phyloP scores from a whole-genome alignment of 1,284 basidiomycete species.

The Irpex lacteus region DNA sequence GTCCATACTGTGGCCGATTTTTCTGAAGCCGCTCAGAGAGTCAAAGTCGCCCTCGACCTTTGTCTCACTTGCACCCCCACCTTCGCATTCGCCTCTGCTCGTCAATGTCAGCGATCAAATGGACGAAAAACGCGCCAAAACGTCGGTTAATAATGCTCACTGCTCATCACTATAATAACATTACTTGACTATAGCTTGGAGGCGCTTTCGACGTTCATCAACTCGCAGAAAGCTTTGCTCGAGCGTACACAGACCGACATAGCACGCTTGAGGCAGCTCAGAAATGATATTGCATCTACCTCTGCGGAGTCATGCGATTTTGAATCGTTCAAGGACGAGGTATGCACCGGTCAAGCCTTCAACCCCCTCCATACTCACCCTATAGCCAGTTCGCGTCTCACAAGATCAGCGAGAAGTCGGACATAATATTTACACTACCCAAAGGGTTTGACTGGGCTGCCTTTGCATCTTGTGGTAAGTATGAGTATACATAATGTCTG shows the following conservation, averaged over 20 bases:
- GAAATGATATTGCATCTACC: slow-evolving; percentile 30
- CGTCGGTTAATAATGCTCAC: slow-evolving; percentile 35
- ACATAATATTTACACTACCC: slow-evolving; percentile 36
- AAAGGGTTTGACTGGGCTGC: slow-evolving; percentile 50
- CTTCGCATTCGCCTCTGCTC: neutral
- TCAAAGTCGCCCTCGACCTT: neutral
- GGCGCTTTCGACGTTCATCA: slow-evolving; percentile 64
- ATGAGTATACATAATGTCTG: neutral
- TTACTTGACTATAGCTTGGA: slow-evolving; percentile 44
- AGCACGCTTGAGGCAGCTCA: slow-evolving; percentile 45
- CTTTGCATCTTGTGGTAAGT: slow-evolving; percentile 45
- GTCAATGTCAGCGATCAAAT: slow-evolving; percentile 36
- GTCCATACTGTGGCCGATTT: neutral
- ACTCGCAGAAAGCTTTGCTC: slow-evolving; percentile 55
- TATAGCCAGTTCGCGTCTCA: slow-evolving; percentile 33
- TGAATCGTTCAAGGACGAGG: slow-evolving; percentile 32
- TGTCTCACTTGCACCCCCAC: neutral
- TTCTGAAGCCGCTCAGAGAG: neutral
- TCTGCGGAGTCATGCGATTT: slow-evolving; percentile 27
- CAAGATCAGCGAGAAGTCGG: slow-evolving; percentile 40
- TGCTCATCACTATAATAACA: slow-evolving; percentile 12
- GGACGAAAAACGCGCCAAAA: slow-evolving; percentile 58
- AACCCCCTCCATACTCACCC: slow-evolving; percentile 27
- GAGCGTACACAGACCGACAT: slow-evolving; percentile 60
- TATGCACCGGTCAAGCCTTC: slow-evolving; percentile 20